These are phyloP conservation scores for Platanthera guangdongensis DNA, from an alignment of 106 monocot species.

Conservation along the genomic window DNA sequence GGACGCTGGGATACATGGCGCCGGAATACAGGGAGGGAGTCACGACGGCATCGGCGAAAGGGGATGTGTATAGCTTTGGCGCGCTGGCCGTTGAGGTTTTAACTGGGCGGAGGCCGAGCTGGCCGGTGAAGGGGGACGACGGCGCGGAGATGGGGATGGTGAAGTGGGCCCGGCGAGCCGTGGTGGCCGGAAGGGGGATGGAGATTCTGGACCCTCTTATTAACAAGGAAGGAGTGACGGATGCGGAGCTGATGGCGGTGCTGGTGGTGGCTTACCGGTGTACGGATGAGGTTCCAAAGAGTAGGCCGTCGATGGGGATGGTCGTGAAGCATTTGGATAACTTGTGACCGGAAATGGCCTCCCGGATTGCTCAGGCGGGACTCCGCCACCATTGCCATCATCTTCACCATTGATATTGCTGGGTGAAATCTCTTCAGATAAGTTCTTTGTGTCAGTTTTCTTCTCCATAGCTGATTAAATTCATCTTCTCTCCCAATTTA, in stretches of 20 bases:
- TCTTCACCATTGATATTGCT: no score
- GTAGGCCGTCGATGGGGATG: slow-evolving; percentile 55
- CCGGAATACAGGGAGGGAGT: slow-evolving; percentile 68
- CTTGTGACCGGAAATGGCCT: background rate
- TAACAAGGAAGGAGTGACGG: slow-evolving; percentile 7
- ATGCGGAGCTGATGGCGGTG: slow-evolving; percentile 24
- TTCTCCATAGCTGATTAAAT: no score
- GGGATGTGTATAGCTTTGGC: slow-evolving; percentile 88
- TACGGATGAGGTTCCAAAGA: slow-evolving; percentile 16
- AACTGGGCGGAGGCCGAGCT: slow-evolving; percentile 54
- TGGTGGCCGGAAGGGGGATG: slow-evolving; percentile 19
- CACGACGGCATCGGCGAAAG: slow-evolving; percentile 34
- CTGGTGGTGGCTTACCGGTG: slow-evolving; percentile 46
- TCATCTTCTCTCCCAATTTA: no score
- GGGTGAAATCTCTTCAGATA: no score
- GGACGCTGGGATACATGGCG: slow-evolving; percentile 84
- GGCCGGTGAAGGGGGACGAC: slow-evolving; percentile 30
- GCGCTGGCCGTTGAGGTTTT: slow-evolving; percentile 53
- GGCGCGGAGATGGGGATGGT: slow-evolving; percentile 36
- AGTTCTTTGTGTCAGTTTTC: no score
- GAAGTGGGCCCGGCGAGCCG: slow-evolving; percentile 40
- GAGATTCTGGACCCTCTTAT: slow-evolving; percentile 45
- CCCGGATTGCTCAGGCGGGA: no score
- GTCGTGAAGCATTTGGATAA: slow-evolving; percentile 27
- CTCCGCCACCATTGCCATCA: no score